phyloP scores from a whole-genome alignment of 2,329 filamentous ascomycete species.

The Neofusicoccum laricinum region DNA sequence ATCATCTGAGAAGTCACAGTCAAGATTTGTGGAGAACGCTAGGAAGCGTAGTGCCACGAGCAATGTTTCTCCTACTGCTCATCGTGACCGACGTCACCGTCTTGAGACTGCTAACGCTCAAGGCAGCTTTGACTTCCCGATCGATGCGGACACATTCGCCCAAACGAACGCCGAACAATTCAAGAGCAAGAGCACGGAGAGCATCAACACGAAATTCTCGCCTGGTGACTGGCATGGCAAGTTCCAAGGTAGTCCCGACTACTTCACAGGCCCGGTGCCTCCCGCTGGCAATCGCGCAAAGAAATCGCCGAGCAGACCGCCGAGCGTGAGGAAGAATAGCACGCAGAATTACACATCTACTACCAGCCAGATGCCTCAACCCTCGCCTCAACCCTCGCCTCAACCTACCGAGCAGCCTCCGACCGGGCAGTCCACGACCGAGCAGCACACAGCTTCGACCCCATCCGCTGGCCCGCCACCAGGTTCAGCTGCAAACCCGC shows the following conservation, averaged over 20 bases:
- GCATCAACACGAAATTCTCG: constrained; percentile 50
- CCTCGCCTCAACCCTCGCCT: constrained; percentile 17
- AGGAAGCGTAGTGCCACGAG: constrained; percentile 5
- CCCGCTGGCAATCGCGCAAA: constrained; percentile 25
- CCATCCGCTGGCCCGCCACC: not conserved
- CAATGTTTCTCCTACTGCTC: not conserved
- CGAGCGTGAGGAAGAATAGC: constrained; percentile 24
- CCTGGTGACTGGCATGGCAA: constrained; percentile 46
- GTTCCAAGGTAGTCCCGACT: constrained; percentile 42
- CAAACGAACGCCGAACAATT: constrained; percentile 23
- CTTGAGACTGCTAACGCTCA: constrained; percentile 1
- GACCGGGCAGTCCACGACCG: not conserved
- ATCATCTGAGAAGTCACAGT: not conserved
- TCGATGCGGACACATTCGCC: constrained; percentile 19
- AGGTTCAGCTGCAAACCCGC: not conserved
- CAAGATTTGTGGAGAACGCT: not conserved
- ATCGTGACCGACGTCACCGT: not conserved
- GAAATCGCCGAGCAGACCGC: not conserved
- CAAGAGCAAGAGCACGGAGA: constrained; percentile 48
- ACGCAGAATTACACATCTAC: constrained; percentile 32
- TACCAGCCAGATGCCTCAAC: constrained; percentile 23
- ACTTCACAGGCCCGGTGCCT: constrained; percentile 34
- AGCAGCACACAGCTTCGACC: not conserved
- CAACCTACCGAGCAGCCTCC: not conserved
- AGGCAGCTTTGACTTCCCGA: constrained; percentile 18